Percentiles rank a stretch among this genome's conserved stretches.
phyloP scores from a whole-genome alignment of 164 flowering plant genomes.

The Cinnamomum chago region DNA sequence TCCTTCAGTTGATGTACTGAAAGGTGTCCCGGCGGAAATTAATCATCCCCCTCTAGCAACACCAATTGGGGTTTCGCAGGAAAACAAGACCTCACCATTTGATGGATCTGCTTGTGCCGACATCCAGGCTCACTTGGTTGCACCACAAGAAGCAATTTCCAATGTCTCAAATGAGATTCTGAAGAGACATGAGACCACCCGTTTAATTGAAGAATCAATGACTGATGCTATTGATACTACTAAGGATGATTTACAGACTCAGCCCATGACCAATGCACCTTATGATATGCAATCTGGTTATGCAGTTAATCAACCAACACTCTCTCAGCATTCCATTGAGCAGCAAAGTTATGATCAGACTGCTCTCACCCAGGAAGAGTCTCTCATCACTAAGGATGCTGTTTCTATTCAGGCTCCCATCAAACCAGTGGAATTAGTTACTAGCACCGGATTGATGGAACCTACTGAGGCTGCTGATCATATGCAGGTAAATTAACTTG shows the following conservation, averaged over 20 bases:
- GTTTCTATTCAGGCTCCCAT: background rate
- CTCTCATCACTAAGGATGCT: background rate
- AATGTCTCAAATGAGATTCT: constrained; percentile 11
- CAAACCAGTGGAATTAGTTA: background rate
- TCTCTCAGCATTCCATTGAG: background rate
- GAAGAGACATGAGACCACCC: constrained; percentile 9
- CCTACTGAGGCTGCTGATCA: background rate
- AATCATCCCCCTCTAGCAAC: constrained; percentile 2
- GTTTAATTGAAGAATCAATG: background rate
- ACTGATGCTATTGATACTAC: constrained; percentile 7
- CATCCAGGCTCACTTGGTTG: background rate
- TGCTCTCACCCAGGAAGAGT: background rate
- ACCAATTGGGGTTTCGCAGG: constrained; percentile 11
- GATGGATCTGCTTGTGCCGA: background rate
- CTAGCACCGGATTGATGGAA: background rate
- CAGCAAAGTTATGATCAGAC: background rate
- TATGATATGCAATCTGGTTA: background rate
- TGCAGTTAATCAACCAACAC: background rate
- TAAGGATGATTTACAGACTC: background rate
- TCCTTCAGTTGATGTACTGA: background rate
- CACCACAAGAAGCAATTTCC: background rate
- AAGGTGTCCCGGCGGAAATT: background rate
- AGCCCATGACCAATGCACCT: background rate
- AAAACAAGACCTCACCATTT: constrained; percentile 9
- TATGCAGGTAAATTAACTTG: background rate